Conservation (phyloP, 352 stramenopile genomes). For the Phytophthora pisi region DNA sequence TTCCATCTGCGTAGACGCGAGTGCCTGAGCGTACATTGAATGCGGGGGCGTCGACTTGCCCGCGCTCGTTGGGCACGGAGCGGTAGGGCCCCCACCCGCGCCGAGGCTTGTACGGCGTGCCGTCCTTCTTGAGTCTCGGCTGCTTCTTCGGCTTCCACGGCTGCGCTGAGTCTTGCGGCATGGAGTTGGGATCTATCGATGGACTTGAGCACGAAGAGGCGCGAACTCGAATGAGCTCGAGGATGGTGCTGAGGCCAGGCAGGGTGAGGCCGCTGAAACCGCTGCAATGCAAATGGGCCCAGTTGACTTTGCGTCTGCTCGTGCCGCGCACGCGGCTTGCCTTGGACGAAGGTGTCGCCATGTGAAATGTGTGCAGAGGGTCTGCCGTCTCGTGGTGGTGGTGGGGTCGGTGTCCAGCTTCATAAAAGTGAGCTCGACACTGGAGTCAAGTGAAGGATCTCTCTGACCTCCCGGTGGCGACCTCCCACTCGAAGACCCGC, state of each 20-base stretch:
- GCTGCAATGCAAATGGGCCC: no score
- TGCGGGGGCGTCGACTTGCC: no score
- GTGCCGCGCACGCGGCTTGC: no score
- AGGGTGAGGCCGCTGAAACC: no score
- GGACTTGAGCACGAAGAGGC: neutral
- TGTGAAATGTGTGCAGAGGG: no score
- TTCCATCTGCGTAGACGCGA: neutral
- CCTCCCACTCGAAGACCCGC: neutral
- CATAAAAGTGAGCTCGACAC: neutral
- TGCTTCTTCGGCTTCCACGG: neutral
- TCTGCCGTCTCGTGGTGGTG: no score
- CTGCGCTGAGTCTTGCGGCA: neutral
- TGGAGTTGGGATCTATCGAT: no score
- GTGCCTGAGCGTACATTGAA: no score
- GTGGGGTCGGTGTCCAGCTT: neutral
- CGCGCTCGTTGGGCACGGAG: slow-evolving; percentile 35
- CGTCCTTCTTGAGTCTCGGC: slow-evolving; percentile 9
- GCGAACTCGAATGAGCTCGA: neutral
- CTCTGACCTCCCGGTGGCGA: neutral
- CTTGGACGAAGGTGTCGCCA: no score
- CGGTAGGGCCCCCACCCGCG: slow-evolving; percentile 21
- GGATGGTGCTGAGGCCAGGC: neutral
- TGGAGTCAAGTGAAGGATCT: neutral
- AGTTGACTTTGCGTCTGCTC: no score
- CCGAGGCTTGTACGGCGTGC: slow-evolving; percentile 2